Conservation (phyloP, 2,329 filamentous ascomycete species). For the Ascochyta fabae region DNA sequence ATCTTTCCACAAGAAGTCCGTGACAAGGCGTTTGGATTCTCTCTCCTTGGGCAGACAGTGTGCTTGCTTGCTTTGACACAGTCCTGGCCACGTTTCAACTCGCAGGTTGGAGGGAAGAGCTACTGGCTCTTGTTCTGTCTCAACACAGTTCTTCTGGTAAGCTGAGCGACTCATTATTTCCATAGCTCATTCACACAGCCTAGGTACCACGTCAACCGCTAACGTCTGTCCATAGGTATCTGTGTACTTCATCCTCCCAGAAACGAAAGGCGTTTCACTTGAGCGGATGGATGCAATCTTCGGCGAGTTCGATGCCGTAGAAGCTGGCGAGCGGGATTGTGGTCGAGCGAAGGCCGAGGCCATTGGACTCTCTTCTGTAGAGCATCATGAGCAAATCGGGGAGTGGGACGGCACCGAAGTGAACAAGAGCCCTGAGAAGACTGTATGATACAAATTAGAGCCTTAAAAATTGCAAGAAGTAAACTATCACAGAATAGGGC, state of each 20-base stretch:
- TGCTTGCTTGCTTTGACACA: constrained; percentile 10
- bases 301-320: constrained; percentile 11
- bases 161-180: not conserved
- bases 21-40: constrained; percentile 12
- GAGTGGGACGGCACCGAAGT: not conserved
- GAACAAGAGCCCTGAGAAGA: no score
- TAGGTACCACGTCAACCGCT: not conserved
- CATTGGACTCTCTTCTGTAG: not conserved
- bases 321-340: not conserved
- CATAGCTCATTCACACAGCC: not conserved
- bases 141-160: constrained; percentile 9
- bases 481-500: no score
- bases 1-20: not conserved
- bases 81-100: constrained; percentile 11
- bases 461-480: no score
- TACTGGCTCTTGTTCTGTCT: constrained; percentile 13
- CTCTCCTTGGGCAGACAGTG: constrained; percentile 10
- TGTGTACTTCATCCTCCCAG: constrained; percentile 32
- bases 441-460: no score
- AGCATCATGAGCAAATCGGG: not conserved
- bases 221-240: not conserved
- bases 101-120: constrained; percentile 8
- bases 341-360: not conserved
- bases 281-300: constrained; percentile 39
- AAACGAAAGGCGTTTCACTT: constrained; percentile 34